Base-by-base conservation (phyloP, 1,139 yeast genomes). In the Ashbya aceris region DNA sequence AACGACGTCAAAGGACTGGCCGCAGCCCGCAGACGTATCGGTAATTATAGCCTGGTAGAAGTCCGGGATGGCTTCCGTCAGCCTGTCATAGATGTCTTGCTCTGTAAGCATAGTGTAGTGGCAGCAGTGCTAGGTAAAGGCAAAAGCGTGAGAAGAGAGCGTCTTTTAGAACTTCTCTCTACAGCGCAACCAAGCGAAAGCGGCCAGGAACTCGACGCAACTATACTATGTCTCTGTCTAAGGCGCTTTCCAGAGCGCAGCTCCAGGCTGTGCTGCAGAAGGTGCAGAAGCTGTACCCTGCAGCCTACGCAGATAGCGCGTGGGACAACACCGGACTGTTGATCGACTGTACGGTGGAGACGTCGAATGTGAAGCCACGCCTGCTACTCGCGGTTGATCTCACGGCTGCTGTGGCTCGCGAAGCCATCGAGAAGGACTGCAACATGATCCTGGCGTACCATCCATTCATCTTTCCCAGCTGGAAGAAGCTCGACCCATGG, bases 261-360 rank as follows among this genome's bases (percentile, higher is more conserved):
- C 62, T 76, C 10, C 66, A 67, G 39, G 56, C 68, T 34, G 74
- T 75, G 7, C 71, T 79, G 14, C 61, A 64, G 32, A 72, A 74
- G 2, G 71, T 89, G 45, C 85, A 86, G 58, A 76, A 74, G 49
- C 67, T 77, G 30, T 86, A 81, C 55, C 95, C 96, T 6, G 64
- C 71, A 33, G 73, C 72, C 42, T 70, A 83, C 46, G 97, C 97
- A 0, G 97, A 89, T 54, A 70, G 71, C 35, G 62, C 89, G 1
- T 91, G 97, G 97, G 98, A 91, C 60, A 89, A 89, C 58, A 86
- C 95, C 0, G 97, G 97, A 0, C 68, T 89, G 42, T 65, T 91
- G 35, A 81, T 91, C 7, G 96, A 86, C 56, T 66, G 76, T 32
- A 56, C 67, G 2, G 49, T 60, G 1, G 54, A 56, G 8, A 34